Percentiles rank a stretch among this genome's conserved stretches.
Conservation (phyloP, 179 eudicot species). For the Vitellaria paradoxa region DNA sequence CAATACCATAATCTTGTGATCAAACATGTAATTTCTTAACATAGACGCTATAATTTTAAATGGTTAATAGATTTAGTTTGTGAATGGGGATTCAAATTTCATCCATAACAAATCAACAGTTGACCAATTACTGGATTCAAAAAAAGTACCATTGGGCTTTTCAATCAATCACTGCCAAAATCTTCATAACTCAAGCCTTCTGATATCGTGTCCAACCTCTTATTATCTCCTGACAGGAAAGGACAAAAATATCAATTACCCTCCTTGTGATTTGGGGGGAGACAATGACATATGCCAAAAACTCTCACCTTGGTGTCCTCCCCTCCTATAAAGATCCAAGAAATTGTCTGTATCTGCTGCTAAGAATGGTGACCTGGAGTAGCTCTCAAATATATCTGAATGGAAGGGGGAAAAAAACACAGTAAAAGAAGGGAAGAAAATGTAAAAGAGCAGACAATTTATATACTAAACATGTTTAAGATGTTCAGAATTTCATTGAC, state of each 20-base stretch:
- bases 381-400: conserved; percentile 62
- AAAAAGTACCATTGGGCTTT: conserved; percentile 31
- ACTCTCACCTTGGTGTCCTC: conserved; percentile 58
- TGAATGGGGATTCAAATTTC: not conserved
- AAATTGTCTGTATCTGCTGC: conserved; percentile 51
- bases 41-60: not conserved
- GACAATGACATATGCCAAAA: conserved; percentile 4
- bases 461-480: not conserved
- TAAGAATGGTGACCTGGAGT: conserved; percentile 56
- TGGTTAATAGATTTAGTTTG: not conserved
- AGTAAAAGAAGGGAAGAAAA: no score
- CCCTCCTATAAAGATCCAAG: conserved; percentile 45
- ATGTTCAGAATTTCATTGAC: not conserved
- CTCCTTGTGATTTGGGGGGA: not conserved
- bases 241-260: conserved; percentile 20
- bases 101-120: not conserved
- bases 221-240: conserved; percentile 47
- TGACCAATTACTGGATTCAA: conserved; percentile 5
- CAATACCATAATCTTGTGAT: not conserved
- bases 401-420: not conserved
- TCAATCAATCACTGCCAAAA: conserved; percentile 56
- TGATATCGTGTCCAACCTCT: conserved; percentile 56
- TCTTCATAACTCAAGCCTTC: conserved; percentile 71
- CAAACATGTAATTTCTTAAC: not conserved
- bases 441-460: not conserved